Evolutionary conservation across 768 basidiomycete genomes (phyloP), one percentile per base, ranked within the genome.

Genomic region (Calvatia gigantea): DNA sequence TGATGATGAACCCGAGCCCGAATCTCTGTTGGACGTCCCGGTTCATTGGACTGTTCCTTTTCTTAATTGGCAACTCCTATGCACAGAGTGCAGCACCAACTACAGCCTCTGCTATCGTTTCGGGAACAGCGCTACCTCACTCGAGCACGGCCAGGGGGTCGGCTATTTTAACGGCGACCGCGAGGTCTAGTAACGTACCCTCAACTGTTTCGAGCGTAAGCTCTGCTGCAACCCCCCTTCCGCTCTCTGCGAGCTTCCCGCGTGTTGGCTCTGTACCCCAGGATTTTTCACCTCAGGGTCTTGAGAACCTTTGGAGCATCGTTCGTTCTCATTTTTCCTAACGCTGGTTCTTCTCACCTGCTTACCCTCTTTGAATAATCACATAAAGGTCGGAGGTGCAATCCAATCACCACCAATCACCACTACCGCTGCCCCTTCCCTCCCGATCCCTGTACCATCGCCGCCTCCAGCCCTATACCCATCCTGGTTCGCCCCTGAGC

Each of bases 401-500:
- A 74, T 77, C 21, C 64, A 75, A 58, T 56, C 70, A 19, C 76
- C 76, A 12, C 77, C 77, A 35, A 74, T 78, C 60, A 78, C 76
- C 5, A 79, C 77, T 1, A 78, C 77, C 2, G 65, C 65, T 12
- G 65, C 72, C 31, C 76, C 73, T 15, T 62, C 64, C 53, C 61
- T 70, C 17, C 76, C 70, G 2, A 66, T 77, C 21, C 54, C 69
- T 5, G 56, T 76, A 11, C 78, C 78, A 8, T 76, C 77, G 3
- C 60, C 75, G 7, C 78, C 76, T 25, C 78, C 76, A 5, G 60
- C 72, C 0, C 66, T 80, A 2, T 80, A 79, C 52, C 78, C 77
- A 0, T 63, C 72, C 1, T 80, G 76, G 73, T 80, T 72, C 57
- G 65, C 77, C 3, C 75, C 75, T 6, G 60, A 64, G 4, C 79